Base-by-base conservation (phyloP, 441 rosid genomes). In the Kokia cookei region DNA sequence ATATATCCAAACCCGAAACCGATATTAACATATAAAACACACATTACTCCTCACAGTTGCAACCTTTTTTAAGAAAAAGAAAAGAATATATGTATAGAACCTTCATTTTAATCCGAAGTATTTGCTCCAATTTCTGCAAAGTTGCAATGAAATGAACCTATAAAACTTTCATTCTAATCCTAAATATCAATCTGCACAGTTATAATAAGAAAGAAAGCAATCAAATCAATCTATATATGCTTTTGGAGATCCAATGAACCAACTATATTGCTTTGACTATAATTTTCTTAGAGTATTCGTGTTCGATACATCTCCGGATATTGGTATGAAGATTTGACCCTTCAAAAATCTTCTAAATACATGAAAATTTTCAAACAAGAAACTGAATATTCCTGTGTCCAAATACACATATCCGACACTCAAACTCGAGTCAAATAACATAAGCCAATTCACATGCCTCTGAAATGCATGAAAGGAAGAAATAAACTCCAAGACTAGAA, bases 1-100 rank as follows among this genome's bases (percentile, higher is more conserved):
- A 12, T 8, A 45, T 45, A 37, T 6, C 40, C 40, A 37, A 37
- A 37, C 40, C 40, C 40, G 40, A 37, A 37, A 37, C 40, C 8
- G 7, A 37, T 37, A 6, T 37, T 37, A 37, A 6, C 40, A 75
- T 73, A 86, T 72, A 85, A 74, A 86, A 83, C 89, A 90, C 51
- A 85, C 93, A 90, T 91, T 79, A 93, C 90, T 90, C 98, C 92
- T 91, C 85, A 80, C 17, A 73, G 73, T 35, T 70, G 27, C 26
- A 26, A 63, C 42, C 1, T 37, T 37, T 37, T 37, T 37, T 6
- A 37, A 37, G 40, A 37, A 37, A 37, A 37, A 37, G 40, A 37
- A 37, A 17, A 17, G 22, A 59, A 14, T 0, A 72, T 12, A 59
- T 27, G 40, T 32, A 47, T 26, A 12, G 37, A 54, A 13, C 60